Evolutionary conservation across 495 filamentous ascomycete species (phyloP), one percentile per base, ranked within the genome.

Genomic region (Hypoxylon fuscum): DNA sequence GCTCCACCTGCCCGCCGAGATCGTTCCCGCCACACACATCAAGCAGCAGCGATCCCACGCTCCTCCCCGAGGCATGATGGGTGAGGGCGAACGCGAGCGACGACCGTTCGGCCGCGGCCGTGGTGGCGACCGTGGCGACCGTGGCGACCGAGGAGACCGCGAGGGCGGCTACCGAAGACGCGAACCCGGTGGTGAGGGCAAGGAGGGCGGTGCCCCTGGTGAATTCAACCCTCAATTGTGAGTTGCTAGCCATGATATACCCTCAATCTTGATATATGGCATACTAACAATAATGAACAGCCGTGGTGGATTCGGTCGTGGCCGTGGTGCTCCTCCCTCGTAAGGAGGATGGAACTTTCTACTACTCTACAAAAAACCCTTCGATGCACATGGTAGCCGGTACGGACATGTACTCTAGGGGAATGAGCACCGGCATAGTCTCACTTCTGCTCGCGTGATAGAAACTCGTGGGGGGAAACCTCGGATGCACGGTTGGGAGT

Each of bases 31-130:
- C 68, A 98, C 95, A 74, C 95, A 98, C 87, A 97, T 98, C 86
- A 98, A 98, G 90, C 92, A 96, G 85, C 93, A 97, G 86, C 92
- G 96, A 80, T 95, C 92, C 68, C 93, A 98, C 79, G 93, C 92
- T 77, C 96, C 96, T 73, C 95, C 95, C 68, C 92, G 94, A 72
- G 95, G 95, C 71, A 97, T 98, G 95, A 87, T 97, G 83, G 92
- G 94, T 74, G 93, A 90, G 78, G 95, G 96, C 76, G 90, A 93
- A 70, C 74, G 79, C 57, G 90, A 92, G 77, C 85, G 91, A 75
- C 88, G 88, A 80, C 82, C 82, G 52, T 81, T 80, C 69, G 80
- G 81, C 66, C 82, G 82, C 72, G 82, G 85, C 66, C 83, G 87
- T 72, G 79, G 81, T 49, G 86, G 86, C 72, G 87, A 87, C 62